These are phyloP conservation scores for Globisporangium iwayamae DNA, from an alignment of 352 stramenopile species.

Conservation along the genomic window DNA sequence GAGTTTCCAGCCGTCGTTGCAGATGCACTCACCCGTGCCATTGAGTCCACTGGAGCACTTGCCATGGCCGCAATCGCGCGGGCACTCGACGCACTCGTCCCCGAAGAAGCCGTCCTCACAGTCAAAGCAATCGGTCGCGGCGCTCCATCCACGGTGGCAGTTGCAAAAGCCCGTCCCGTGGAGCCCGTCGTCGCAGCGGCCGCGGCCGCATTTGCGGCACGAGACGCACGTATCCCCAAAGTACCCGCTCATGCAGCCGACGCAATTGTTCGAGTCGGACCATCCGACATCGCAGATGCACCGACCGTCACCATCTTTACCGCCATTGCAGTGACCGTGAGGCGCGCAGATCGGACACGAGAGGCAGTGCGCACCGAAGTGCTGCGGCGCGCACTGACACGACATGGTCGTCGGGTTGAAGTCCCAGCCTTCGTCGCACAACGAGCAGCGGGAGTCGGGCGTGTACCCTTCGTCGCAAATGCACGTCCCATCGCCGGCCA, in stretches of 20 bases:
- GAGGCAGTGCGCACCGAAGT: conserved; percentile 75
- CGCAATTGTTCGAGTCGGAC: conserved; percentile 87
- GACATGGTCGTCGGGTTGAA: conserved; percentile 87
- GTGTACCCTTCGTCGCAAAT: conserved; percentile 87
- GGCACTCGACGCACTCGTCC: conserved; percentile 63
- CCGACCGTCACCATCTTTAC: conserved; percentile 72
- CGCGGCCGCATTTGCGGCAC: conserved; percentile 78
- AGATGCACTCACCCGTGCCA: conserved; percentile 76
- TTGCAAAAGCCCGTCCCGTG: conserved; percentile 75
- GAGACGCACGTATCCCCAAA: conserved; percentile 64
- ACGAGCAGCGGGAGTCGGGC: conserved; percentile 60
- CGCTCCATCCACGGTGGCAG: conserved; percentile 77
- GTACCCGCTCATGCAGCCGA: conserved; percentile 83
- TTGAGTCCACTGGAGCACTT: conserved; percentile 73
- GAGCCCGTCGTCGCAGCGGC: conserved; percentile 77
- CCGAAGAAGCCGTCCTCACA: conserved; percentile 81
- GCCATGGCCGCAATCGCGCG: conserved; percentile 70
- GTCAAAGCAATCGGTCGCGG: conserved; percentile 75
- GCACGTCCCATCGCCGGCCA: conserved; percentile 59
- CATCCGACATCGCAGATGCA: conserved; percentile 85
- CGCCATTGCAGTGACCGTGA: conserved; percentile 81
- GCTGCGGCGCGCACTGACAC: conserved; percentile 79
- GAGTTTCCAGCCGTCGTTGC: conserved; percentile 68
- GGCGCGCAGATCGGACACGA: conserved; percentile 84
- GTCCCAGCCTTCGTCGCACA: conserved; percentile 83